Percentiles rank a stretch among this genome's conserved stretches.
Conservation (phyloP, 352 stramenopile species). For the Aphanomyces stellatus region DNA sequence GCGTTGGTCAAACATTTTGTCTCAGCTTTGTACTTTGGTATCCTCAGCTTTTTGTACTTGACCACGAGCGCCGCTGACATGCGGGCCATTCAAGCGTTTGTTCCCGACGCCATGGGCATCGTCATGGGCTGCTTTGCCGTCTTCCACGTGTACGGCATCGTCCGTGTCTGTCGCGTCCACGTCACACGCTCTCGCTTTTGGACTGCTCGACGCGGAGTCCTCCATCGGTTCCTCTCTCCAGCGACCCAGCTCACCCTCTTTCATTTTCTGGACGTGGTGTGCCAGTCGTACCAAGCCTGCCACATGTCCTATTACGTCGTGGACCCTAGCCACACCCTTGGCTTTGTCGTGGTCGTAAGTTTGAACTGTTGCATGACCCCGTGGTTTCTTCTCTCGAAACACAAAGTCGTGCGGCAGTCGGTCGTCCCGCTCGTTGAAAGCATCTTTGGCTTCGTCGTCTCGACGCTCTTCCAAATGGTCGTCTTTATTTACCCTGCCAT, state of each 20-base stretch:
- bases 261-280: background rate
- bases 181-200: background rate
- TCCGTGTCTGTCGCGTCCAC: background rate
- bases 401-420: background rate
- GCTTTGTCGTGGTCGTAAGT: background rate
- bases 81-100: background rate
- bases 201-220: no score
- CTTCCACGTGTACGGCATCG: background rate
- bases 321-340: background rate
- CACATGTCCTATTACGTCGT: background rate
- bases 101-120: background rate
- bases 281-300: constrained; percentile 5
- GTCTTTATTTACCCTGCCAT: background rate
- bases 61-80: background rate
- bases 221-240: background rate
- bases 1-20: background rate
- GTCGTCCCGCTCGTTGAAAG: background rate
- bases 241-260: background rate
- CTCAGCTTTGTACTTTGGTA: background rate
- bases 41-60: background rate
- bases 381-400: background rate
- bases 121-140: background rate
- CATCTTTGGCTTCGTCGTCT: background rate
- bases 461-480: background rate
- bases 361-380: background rate